Conservation (phyloP, 176 grass and related monocot species). For the Dendrocalamus sinicus region DNA sequence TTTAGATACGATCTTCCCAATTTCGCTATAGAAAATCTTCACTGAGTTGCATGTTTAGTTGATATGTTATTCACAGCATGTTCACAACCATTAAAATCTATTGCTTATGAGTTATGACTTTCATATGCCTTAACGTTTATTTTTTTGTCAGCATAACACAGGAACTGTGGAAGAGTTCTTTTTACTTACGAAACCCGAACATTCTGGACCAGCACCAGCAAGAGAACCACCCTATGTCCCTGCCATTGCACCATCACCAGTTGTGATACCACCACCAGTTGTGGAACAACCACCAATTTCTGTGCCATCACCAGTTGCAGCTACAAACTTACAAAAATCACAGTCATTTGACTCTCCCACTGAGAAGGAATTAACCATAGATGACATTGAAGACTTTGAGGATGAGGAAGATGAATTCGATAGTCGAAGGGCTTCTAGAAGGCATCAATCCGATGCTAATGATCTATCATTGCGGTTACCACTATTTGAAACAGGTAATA, state of each 20-base stretch:
- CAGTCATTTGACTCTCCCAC: slow-evolving; percentile 68
- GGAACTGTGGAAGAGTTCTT: slow-evolving; percentile 84
- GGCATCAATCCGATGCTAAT: slow-evolving; percentile 65
- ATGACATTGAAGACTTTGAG: slow-evolving; percentile 99
- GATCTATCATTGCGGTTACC: slow-evolving; percentile 69
- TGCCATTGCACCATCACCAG: slow-evolving; percentile 52
- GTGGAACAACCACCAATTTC: slow-evolving; percentile 53
- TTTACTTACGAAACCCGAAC: slow-evolving; percentile 87
- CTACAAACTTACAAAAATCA: slow-evolving; percentile 62
- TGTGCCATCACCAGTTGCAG: slow-evolving; percentile 53
- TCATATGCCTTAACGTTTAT: slow-evolving; percentile 32
- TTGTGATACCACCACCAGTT: slow-evolving; percentile 52
- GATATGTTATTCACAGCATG: background rate
- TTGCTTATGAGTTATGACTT: slow-evolving; percentile 11
- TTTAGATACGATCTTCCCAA: background rate
- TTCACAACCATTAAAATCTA: slow-evolving; percentile 10
- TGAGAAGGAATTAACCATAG: slow-evolving; percentile 84
- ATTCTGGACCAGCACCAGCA: slow-evolving; percentile 77
- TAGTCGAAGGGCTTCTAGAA: slow-evolving; percentile 71
- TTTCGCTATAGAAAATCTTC: background rate
- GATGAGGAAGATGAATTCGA: slow-evolving; percentile 84
- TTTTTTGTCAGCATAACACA: slow-evolving; percentile 64
- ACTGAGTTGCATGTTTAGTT: slow-evolving; percentile 15
- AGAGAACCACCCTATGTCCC: slow-evolving; percentile 78
- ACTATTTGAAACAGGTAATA: slow-evolving; percentile 75